A percentile compares a stretch with the other conserved stretches of the same genome.
Conservation (phyloP, 192 early-diverging fungal genomes). For the Backusella mclennaniae region DNA sequence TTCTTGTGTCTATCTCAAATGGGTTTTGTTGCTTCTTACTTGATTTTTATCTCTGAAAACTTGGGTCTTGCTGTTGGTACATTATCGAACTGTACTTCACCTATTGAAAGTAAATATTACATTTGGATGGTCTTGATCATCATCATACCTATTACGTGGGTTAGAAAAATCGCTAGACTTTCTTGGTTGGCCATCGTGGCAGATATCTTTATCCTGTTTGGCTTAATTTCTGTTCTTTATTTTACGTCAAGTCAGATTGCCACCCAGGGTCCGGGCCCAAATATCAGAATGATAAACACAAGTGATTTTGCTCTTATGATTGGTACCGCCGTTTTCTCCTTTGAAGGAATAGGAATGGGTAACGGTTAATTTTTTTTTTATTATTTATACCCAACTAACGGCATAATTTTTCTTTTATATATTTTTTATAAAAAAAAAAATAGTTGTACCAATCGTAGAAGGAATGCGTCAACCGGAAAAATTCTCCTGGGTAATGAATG, state of each 20-base stretch:
- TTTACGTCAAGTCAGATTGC: constrained; percentile 48
- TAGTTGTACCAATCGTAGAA: constrained; percentile 58
- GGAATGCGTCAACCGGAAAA: constrained; percentile 79
- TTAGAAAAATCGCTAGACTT: constrained; percentile 56
- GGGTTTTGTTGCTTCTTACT: constrained; percentile 85
- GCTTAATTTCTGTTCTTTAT: constrained; percentile 63
- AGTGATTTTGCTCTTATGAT: constrained; percentile 66
- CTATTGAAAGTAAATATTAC: constrained; percentile 63
- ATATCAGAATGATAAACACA: constrained; percentile 58
- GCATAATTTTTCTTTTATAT: constrained; percentile 40
- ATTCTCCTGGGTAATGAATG: constrained; percentile 68
- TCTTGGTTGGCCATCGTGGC: constrained; percentile 64
- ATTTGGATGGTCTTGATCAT: constrained; percentile 69
- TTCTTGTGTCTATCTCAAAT: constrained; percentile 66
- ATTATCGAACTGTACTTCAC: constrained; percentile 55
- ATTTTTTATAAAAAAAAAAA: not conserved
- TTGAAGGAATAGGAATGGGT: constrained; percentile 41
- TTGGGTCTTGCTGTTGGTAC: constrained; percentile 66
- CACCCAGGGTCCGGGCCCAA: constrained; percentile 47
- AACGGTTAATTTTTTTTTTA: not conserved
- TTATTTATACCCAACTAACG: not conserved
- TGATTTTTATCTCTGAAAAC: constrained; percentile 88
- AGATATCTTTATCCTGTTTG: constrained; percentile 71
- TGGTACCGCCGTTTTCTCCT: constrained; percentile 61
- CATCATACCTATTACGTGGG: constrained; percentile 68